Conservation (phyloP, 331 rosid genomes). For the Prunus yedoensis region DNA sequence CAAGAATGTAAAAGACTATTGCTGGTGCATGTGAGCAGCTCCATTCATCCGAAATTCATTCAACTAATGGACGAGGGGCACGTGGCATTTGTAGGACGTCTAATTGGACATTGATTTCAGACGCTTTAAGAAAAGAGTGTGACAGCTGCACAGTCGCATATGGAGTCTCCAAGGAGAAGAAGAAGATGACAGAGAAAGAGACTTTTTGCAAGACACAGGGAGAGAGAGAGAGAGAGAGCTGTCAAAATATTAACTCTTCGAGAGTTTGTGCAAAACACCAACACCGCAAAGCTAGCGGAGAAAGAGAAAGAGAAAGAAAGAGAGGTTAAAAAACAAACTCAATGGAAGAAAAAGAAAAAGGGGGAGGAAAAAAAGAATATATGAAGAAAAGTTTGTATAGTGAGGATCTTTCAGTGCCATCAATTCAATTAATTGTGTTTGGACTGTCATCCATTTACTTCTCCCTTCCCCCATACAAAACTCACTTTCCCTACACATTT, state of each 20-base stretch:
- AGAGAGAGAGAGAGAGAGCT: constrained; percentile 7
- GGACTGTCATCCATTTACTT: constrained; percentile 81
- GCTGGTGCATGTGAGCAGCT: too few species aligned
- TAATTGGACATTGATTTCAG: not conserved
- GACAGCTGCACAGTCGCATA: not conserved
- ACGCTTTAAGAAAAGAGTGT: not conserved
- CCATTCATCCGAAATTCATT: not conserved
- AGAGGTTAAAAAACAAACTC: constrained; percentile 12
- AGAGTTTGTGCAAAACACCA: constrained; percentile 48
- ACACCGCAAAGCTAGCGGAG: constrained; percentile 18
- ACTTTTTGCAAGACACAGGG: not conserved
- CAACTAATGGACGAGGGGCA: not conserved
- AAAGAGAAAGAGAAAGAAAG: constrained; percentile 18
- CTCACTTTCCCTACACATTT: constrained; percentile 37
- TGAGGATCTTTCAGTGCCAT: constrained; percentile 53
- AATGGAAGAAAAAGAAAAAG: constrained; percentile 13
- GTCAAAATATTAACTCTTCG: constrained; percentile 37
- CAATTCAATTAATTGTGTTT: constrained; percentile 46
- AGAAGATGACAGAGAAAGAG: constrained; percentile 1
- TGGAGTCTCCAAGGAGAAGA: not conserved
- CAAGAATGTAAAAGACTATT: too few species aligned
- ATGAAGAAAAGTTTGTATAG: constrained; percentile 38
- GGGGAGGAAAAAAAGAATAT: not conserved
- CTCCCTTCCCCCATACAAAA: constrained; percentile 11
- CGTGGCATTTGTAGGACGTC: not conserved